phyloP scores from a whole-genome alignment of 2,329 filamentous ascomycete genomes.

The Penicillium sclerotiorum region DNA sequence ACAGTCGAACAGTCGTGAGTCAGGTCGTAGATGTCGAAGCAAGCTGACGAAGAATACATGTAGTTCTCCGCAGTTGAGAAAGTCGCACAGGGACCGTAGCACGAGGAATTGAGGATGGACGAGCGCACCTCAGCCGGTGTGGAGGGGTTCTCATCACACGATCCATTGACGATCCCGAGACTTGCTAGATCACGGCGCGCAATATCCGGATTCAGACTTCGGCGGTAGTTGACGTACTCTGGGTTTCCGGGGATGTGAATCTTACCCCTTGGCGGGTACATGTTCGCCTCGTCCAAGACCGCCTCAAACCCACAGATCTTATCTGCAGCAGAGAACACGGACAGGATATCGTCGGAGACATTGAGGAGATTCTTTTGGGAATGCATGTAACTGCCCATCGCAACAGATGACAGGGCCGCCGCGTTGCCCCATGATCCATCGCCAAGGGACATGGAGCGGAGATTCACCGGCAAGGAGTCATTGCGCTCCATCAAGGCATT shows the following conservation, averaged over 20 bases:
- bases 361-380: constrained; percentile 27
- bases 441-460: constrained; percentile 40
- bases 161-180: constrained; percentile 11
- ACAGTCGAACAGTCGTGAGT: constrained; percentile 33
- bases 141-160: constrained; percentile 30
- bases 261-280: constrained; percentile 34
- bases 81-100: constrained; percentile 40
- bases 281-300: constrained; percentile 28
- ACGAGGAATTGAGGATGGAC: constrained; percentile 38
- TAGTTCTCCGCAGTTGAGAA: constrained; percentile 39
- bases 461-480: constrained; percentile 29
- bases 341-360: constrained; percentile 31
- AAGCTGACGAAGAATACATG: constrained; percentile 25
- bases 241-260: constrained; percentile 37
- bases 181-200: constrained; percentile 16
- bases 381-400: constrained; percentile 31
- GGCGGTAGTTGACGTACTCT: constrained; percentile 32
- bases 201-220: background rate
- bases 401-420: constrained; percentile 37
- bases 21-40: constrained; percentile 41
- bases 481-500: constrained; percentile 33
- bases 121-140: constrained; percentile 26
- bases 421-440: constrained; percentile 41
- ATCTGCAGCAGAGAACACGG: constrained; percentile 34
- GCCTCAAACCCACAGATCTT: constrained; percentile 35